Base-by-base conservation (phyloP, 352 stramenopile genomes). In the Pythium utonaiense region DNA sequence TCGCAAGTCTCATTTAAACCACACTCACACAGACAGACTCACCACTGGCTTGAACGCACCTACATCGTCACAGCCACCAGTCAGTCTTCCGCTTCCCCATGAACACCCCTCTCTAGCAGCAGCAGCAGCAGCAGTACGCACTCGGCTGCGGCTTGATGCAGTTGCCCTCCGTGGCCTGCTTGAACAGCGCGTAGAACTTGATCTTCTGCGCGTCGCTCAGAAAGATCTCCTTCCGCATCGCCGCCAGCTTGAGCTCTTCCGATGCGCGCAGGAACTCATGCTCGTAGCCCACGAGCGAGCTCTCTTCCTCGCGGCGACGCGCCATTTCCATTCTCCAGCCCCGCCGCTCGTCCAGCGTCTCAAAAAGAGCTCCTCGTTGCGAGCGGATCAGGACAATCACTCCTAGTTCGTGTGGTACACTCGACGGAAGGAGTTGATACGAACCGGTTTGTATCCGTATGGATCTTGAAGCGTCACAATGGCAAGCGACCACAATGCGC, bases 121-220 rank as follows among this genome's bases (percentile, higher is more conserved):
- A n/a, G n/a, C n/a, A n/a, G n/a, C n/a, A n/a, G n/a, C n/a, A n/a
- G n/a, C n/a, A n/a, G 17, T 0, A 50, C 68, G 50, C 53, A 83
- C 77, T 82, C 6, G 86, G 77, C 27, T 77, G 70, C 22, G 75
- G 25, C 31, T 73, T 80, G 45, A 17, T 22, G 67, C 81, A 89
- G 63, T 94, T 79, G 33, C 86, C 78, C 17, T 71, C 61, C 24
- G 74, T 90, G 24, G 77, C 77, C 64, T 95, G 84, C 58, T 93
- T 95, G 71, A 82, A 95, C 28, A 93, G 74, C 53, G 63, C 73
- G 61, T 93, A 95, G 36, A 93, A 61, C 57, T 77, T 70, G 62
- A 93, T 75, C 71, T 93, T 93, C 53, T 90, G 77, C 42, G 77
- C 53, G 56, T 95, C 78, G 40, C 62, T 86, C 13, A 86, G 60